Evolutionary conservation across 345 rosid genomes (phyloP).

Genomic region (Adansonia digitata): DNA sequence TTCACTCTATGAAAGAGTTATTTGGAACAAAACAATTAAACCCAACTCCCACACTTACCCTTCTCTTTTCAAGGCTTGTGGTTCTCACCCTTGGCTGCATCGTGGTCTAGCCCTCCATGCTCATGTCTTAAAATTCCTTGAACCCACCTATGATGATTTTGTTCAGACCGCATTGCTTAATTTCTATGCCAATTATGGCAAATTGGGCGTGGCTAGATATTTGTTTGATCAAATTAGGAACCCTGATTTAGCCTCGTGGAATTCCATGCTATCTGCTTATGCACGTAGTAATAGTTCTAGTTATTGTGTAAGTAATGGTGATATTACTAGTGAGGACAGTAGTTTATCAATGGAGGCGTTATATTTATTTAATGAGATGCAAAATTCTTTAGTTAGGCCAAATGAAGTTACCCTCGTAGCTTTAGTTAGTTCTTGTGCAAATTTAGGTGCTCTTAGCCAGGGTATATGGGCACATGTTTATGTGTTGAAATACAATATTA

Average conservation of each 20-base stretch:
- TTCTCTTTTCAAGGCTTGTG: slow-evolving; percentile 61
- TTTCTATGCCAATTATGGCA: slow-evolving; percentile 48
- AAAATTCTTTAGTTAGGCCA: slow-evolving; percentile 36
- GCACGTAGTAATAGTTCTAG: slow-evolving; percentile 23
- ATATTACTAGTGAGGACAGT: background rate
- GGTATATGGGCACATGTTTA: slow-evolving; percentile 59
- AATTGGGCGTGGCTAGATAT: slow-evolving; percentile 38
- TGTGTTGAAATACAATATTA: slow-evolving; percentile 34
- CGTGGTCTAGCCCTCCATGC: slow-evolving; percentile 50
- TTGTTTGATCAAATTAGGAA: slow-evolving; percentile 43
- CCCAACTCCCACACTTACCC: slow-evolving; percentile 63
- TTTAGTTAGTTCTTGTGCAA: slow-evolving; percentile 49
- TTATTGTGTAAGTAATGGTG: background rate
- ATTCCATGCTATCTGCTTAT: slow-evolving; percentile 50
- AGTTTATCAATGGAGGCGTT: slow-evolving; percentile 30
- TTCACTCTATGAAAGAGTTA: slow-evolving; percentile 37
- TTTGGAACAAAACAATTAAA: slow-evolving; percentile 9
- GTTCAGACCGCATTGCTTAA: slow-evolving; percentile 51
- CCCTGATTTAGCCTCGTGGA: slow-evolving; percentile 69
- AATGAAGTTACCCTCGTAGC: slow-evolving; percentile 62
- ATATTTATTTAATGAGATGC: slow-evolving; percentile 43
- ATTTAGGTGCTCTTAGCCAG: slow-evolving; percentile 39
- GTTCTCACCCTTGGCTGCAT: slow-evolving; percentile 31
- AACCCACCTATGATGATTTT: slow-evolving; percentile 38
- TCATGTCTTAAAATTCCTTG: slow-evolving; percentile 53